Evolutionary conservation across 83 land plant species (phyloP).

Genomic region (Isoetes engelmannii): DNA sequence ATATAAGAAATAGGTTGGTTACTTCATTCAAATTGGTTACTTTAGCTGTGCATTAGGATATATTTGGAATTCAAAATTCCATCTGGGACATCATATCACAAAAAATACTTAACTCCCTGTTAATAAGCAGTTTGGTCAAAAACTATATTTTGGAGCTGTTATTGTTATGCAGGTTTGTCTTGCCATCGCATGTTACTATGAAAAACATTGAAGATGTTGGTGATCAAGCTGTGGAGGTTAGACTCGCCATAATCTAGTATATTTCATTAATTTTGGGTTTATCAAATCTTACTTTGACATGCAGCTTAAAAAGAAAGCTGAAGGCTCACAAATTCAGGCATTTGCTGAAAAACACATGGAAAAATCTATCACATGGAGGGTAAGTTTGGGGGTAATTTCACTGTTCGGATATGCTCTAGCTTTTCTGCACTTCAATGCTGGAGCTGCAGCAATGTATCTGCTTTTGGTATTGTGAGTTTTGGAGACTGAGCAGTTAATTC

Average conservation of each 20-base stretch:
- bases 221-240: background rate
- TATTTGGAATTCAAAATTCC: too few relatives aligned
- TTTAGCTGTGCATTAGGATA: background rate
- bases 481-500: too few relatives aligned
- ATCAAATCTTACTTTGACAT: too few relatives aligned
- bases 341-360: background rate
- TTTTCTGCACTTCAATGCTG: too few relatives aligned
- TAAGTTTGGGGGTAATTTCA: background rate
- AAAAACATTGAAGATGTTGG: constrained; percentile 2
- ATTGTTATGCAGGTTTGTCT: background rate
- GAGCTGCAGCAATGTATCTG: too few relatives aligned
- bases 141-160: background rate
- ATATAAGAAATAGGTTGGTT: constrained; percentile 5
- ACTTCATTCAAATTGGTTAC: background rate
- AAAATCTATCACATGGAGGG: constrained; percentile 7
- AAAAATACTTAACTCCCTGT: background rate
- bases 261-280: background rate
- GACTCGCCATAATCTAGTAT: background rate
- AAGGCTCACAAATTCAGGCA: background rate
- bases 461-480: too few relatives aligned
- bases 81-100: too few relatives aligned
- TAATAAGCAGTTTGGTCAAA: background rate
- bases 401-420: too few relatives aligned
- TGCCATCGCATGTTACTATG: constrained; percentile 7
- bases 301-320: background rate